These are phyloP conservation scores for Thermoascus crustaceus DNA, from an alignment of 2,329 filamentous ascomycete genomes.

Conservation along the genomic window DNA sequence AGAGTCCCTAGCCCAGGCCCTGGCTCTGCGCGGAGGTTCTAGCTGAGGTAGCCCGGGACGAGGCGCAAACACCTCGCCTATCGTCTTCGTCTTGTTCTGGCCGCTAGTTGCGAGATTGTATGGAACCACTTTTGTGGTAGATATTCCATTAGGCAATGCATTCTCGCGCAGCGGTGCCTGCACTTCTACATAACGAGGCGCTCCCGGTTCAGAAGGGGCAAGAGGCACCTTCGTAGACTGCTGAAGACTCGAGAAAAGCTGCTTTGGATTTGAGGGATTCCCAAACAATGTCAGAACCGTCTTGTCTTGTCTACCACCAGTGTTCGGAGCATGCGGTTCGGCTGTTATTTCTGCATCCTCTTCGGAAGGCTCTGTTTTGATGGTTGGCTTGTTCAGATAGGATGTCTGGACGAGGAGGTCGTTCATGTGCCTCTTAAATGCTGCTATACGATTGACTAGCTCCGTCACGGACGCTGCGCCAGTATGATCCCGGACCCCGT, in stretches of 20 bases:
- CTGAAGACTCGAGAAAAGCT: constrained; percentile 80
- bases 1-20: constrained; percentile 23
- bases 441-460: constrained; percentile 38
- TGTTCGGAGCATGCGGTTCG: constrained; percentile 27
- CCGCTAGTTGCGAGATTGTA: constrained; percentile 27
- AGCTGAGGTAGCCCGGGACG: constrained; percentile 29
- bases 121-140: constrained; percentile 58
- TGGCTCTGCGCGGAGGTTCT: constrained; percentile 33
- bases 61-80: constrained; percentile 39
- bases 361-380: constrained; percentile 27
- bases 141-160: constrained; percentile 65
- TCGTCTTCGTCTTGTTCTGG: constrained; percentile 28
- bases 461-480: constrained; percentile 24
- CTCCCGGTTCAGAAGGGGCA: constrained; percentile 30
- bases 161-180: constrained; percentile 51
- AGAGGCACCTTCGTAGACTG: constrained; percentile 32
- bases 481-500: constrained; percentile 18
- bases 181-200: constrained; percentile 31
- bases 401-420: constrained; percentile 55
- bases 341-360: constrained; percentile 27
- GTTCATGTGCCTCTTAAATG: constrained; percentile 57
- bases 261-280: constrained; percentile 63
- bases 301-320: constrained; percentile 41
- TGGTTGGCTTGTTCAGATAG: constrained; percentile 37
- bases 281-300: constrained; percentile 70